Evolutionary conservation across 1,284 basidiomycete species (phyloP).

Genomic region (Cryptococcus sp.): DNA sequence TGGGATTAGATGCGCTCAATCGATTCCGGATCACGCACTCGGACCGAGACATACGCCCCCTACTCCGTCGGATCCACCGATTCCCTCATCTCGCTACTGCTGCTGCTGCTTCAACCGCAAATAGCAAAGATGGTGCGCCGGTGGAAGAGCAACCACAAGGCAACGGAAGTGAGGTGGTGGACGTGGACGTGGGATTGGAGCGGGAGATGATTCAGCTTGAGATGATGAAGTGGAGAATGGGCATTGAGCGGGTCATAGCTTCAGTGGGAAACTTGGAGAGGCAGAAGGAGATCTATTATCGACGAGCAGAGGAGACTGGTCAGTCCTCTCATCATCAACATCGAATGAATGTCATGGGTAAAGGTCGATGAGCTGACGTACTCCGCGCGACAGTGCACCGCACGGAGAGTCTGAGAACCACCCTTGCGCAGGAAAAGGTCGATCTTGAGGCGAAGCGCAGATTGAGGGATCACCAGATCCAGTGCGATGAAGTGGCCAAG

Average conservation of each 20-base stretch:
- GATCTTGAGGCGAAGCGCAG: slow-evolving; percentile 25
- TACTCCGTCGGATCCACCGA: slow-evolving; percentile 38
- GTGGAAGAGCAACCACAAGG: neutral
- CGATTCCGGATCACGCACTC: slow-evolving; percentile 45
- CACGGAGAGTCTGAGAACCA: slow-evolving; percentile 27
- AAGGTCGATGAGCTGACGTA: neutral
- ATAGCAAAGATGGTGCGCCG: slow-evolving; percentile 8
- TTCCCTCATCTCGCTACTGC: slow-evolving; percentile 17
- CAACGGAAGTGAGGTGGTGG: neutral
- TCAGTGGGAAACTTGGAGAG: slow-evolving; percentile 36
- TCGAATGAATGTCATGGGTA: neutral
- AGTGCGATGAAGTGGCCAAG: slow-evolving; percentile 45
- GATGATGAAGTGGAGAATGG: slow-evolving; percentile 37
- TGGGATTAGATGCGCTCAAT: slow-evolving; percentile 41
- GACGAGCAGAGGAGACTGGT: slow-evolving; percentile 38
- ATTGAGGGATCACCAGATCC: slow-evolving; percentile 39
- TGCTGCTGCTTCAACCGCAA: neutral
- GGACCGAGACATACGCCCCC: slow-evolving; percentile 40
- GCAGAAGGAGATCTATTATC: slow-evolving; percentile 32
- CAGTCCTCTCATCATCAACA: slow-evolving; percentile 5
- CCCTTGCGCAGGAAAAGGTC: slow-evolving; percentile 38
- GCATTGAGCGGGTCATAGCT: slow-evolving; percentile 39
- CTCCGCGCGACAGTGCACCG: slow-evolving; percentile 8
- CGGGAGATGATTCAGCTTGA: slow-evolving; percentile 38
- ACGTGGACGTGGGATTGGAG: slow-evolving; percentile 21